Evolutionary conservation across 1,139 yeast genomes (phyloP), one percentile per base, ranked within the genome.

Genomic region (Pichia kudriavzevii): DNA sequence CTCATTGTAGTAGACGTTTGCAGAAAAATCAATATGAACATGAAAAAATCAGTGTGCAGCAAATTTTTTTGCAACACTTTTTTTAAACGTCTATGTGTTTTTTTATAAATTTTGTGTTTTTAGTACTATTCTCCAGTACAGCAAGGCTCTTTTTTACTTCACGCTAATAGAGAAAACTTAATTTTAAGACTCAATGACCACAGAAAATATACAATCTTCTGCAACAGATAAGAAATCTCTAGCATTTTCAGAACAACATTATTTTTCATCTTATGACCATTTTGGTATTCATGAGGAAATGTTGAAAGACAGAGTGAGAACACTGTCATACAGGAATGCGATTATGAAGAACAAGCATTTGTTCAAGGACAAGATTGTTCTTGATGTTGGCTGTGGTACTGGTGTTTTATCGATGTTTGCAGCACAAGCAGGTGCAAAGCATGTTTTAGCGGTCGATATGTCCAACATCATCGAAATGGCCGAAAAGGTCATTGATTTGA

Each of bases 341-440:
- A 91, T 93, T 64, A 78, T 77, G 64, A 87, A 85, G 60, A 93
- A 93, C 66, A 81, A 82, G 56, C 81, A 80, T 52, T 64, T 85
- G 44, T 91, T 93, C 67, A 84, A 87, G 59, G 96, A 75, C 61
- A 93, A 91, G 67, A 66, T 87, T 42, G 99, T 93, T n/a, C 69
- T 93, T 43, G 99, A 93, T 63, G 98, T 93, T 43, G 98, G 98
- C 31, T 91, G 97, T 62, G 98, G 98, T 50, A 91, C 97, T 10
- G 98, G 98, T 48, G 85, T 91, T 50, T 67, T 91, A 48, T 87
- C 96, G 17, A 84, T 91, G 95, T 91, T 91, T 68, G 97, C 97
- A n/a, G 95, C 88, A 34, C 80, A 81, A 55, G 93, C 96, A 15
- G 98, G 97, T 46, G 97, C 97, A 46, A 85, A 85, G 60, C 96